Base-by-base conservation (phyloP, 805 yeast species). In the Metschnikowia continentalis region DNA sequence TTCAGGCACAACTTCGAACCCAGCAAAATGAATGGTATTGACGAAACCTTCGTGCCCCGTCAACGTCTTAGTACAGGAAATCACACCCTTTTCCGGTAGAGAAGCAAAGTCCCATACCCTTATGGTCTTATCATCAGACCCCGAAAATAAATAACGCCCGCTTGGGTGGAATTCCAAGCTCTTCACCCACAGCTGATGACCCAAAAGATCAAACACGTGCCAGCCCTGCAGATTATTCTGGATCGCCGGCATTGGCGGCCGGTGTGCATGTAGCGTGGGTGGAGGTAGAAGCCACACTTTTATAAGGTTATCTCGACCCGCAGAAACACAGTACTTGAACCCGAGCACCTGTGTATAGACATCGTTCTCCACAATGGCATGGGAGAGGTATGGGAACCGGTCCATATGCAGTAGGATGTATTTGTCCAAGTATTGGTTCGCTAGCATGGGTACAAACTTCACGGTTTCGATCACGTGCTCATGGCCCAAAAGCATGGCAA, bases 171-270 rank as follows among this genome's bases (percentile, higher is more conserved):
- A 68, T 8, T 72, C 71, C 5, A 90, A 60, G 6, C 82, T 79
- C 54, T 86, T 80, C 1, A 92, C 86, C 98, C 98, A 91, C 8
- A 94, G 87, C 46, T 82, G 81, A 66, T 91, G 97, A 2, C 94
- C 97, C 6, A 69, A 60, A 10, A 89, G 68, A 17, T 82, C 81
- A 22, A 76, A 72, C 1, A 89, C 60, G 23, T 80, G 69, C 58
- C 74, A 76, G 2, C 88, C 92, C 44, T 83, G 80, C 0, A 87
- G 81, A 59, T 82, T 78, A 19, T 79, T 66, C 22, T 64, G 56
- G 32, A 62, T 60, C 0, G 82, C 68, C 0, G 90, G 87, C 39
- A 79, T 68, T 6, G 87, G 86, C 19, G 75, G 69, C 23, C 81
- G 65, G 58, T 80, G 80, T 2, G 83, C 78, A 32, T 78, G 67